A percentile compares a stretch with the other conserved stretches of the same genome.
phyloP scores from a whole-genome alignment of 306 rosid species.

The Quercus variabilis region DNA sequence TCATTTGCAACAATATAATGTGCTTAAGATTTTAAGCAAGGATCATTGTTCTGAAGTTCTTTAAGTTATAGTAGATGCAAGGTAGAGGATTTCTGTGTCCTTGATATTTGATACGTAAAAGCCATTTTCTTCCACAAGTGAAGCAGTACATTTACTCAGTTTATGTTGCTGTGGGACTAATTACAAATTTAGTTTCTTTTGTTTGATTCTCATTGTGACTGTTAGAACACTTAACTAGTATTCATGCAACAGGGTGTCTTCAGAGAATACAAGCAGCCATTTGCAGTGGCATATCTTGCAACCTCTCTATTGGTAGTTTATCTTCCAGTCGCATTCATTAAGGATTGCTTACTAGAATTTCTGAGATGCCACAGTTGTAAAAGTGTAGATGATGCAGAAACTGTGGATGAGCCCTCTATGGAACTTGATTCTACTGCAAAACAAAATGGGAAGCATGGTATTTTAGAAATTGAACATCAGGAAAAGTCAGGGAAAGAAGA shows the following conservation, averaged over 20 bases:
- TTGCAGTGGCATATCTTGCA: conserved; percentile 25
- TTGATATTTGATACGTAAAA: neutral
- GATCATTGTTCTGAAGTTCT: no score
- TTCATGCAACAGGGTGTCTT: conserved; percentile 20
- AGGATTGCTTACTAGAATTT: conserved; percentile 19
- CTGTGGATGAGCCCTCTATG: conserved; percentile 2
- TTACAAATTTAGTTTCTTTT: neutral
- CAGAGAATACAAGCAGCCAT: conserved; percentile 30
- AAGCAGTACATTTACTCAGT: neutral
- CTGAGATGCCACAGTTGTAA: conserved; percentile 1
- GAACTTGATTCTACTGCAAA: neutral
- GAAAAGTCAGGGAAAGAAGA: neutral
- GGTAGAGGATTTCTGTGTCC: neutral
- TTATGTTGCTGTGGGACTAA: neutral
- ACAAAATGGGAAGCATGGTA: neutral
- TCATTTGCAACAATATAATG: no score
- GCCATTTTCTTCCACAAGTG: neutral
- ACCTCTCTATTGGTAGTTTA: conserved; percentile 26
- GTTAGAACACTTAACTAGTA: neutral
- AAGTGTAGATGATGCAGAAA: conserved; percentile 21
- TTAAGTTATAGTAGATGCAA: neutral
- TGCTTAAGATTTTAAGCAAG: no score
- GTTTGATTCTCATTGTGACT: neutral
- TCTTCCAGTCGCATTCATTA: conserved; percentile 26
- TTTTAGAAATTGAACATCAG: conserved; percentile 21